phyloP scores from a whole-genome alignment of 768 basidiomycete species.

The Clavulina sp. region DNA sequence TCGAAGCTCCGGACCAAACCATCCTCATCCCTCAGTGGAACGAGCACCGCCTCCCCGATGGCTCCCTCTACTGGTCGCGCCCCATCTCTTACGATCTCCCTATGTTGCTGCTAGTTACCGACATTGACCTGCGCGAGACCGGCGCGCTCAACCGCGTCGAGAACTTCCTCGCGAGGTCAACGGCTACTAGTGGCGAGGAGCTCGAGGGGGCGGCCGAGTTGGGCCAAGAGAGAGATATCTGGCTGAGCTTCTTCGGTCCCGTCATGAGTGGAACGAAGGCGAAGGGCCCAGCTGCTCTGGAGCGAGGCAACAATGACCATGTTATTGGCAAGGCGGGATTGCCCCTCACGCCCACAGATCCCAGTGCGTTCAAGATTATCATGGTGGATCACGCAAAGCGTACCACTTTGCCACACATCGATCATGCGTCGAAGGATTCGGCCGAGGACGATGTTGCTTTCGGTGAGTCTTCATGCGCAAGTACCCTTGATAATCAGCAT shows the following conservation, averaged over 20 bases:
- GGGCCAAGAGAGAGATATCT: no score
- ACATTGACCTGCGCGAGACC: neutral
- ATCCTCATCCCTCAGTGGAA: neutral
- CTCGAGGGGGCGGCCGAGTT: neutral
- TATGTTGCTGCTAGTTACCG: neutral
- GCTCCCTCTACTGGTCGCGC: neutral
- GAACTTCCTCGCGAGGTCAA: neutral
- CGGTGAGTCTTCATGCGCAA: neutral
- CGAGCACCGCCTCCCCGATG: slow-evolving; percentile 1
- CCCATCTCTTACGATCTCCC: neutral
- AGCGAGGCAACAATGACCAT: no score
- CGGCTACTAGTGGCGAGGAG: neutral
- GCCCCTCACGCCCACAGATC: neutral
- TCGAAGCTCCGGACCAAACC: no score
- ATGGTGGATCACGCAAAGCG: neutral
- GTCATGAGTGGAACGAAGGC: no score
- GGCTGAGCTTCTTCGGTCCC: no score
- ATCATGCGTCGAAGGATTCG: neutral
- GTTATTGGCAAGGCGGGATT: neutral
- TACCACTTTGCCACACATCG: neutral
- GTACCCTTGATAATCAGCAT: neutral
- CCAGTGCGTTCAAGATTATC: neutral
- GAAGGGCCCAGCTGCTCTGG: no score
- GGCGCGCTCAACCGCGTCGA: neutral
- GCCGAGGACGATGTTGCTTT: neutral